phyloP scores from a whole-genome alignment of 1,139 yeast genomes.

The Scheffersomyces segobiensis region DNA sequence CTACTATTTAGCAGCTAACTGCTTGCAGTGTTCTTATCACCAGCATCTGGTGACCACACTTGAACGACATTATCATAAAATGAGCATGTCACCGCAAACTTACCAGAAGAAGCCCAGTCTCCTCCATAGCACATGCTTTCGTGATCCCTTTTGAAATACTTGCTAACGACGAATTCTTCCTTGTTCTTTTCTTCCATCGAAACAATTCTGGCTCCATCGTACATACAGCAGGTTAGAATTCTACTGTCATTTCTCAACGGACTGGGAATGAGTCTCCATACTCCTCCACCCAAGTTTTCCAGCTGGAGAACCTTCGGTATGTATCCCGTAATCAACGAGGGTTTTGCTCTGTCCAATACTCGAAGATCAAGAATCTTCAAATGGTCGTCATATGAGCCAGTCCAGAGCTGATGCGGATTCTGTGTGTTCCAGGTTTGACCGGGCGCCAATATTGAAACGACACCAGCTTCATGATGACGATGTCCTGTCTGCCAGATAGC shows the following conservation, averaged over 20 bases:
- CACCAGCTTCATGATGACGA: slow-evolving; percentile 81
- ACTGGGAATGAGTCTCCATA: slow-evolving; percentile 82
- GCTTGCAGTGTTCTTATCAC: not conserved
- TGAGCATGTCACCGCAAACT: slow-evolving; percentile 72
- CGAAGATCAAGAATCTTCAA: slow-evolving; percentile 71
- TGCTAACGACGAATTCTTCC: slow-evolving; percentile 40
- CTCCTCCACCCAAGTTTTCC: slow-evolving; percentile 83
- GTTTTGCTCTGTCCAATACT: slow-evolving; percentile 40
- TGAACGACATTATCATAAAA: slow-evolving; percentile 86
- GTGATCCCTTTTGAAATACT: slow-evolving; percentile 68
- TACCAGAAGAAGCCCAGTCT: slow-evolving; percentile 65
- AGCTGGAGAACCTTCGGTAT: slow-evolving; percentile 46
- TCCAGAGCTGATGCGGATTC: slow-evolving; percentile 63
- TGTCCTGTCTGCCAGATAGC: slow-evolving; percentile 55
- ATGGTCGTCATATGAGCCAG: slow-evolving; percentile 91
- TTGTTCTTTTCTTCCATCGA: slow-evolving; percentile 18
- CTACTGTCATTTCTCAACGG: slow-evolving; percentile 43
- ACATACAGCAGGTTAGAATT: slow-evolving; percentile 87
- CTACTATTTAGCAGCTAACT: not conserved
- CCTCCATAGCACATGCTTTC: slow-evolving; percentile 96
- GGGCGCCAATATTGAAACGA: slow-evolving; percentile 69
- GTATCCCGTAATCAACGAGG: slow-evolving; percentile 44
- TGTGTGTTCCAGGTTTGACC: slow-evolving; percentile 38
- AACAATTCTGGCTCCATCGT: slow-evolving; percentile 83
- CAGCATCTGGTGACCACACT: slow-evolving; percentile 52